A percentile compares a stretch with the other conserved stretches of the same genome.
Conservation (phyloP, 768 basidiomycete genomes). For the Boletus rubroflammeus region DNA sequence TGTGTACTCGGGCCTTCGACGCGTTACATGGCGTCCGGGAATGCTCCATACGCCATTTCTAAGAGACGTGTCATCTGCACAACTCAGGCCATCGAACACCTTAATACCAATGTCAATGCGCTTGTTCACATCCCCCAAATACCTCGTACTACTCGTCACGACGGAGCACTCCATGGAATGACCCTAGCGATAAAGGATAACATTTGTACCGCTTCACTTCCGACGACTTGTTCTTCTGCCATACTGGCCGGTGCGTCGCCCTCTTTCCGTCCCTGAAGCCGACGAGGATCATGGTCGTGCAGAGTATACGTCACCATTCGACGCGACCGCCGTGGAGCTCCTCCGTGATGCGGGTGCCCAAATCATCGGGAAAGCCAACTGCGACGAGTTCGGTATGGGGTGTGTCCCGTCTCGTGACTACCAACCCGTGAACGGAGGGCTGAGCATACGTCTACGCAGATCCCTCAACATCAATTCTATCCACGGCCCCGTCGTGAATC, state of each 20-base stretch:
- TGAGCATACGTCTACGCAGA: slow-evolving; percentile 32
- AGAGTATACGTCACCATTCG: slow-evolving; percentile 80
- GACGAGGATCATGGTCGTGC: neutral
- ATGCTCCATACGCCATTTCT: neutral
- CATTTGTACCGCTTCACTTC: slow-evolving; percentile 64
- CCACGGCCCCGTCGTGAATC: slow-evolving; percentile 81
- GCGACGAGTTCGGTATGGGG: slow-evolving; percentile 99
- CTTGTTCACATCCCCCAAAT: slow-evolving; percentile 37
- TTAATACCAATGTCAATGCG: slow-evolving; percentile 51
- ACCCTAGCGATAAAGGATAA: slow-evolving; percentile 82
- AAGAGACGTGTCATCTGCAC: slow-evolving; percentile 10
- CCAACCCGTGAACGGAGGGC: neutral
- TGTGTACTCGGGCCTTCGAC: neutral
- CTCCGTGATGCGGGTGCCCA: slow-evolving; percentile 60
- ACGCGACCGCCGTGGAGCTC: slow-evolving; percentile 76
- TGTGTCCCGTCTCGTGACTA: slow-evolving; percentile 33
- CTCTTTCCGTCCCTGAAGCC: neutral
- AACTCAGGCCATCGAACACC: neutral
- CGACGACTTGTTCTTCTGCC: slow-evolving; percentile 74
- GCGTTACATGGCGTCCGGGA: neutral
- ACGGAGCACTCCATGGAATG: slow-evolving; percentile 37
- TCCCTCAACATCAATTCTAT: slow-evolving; percentile 74
- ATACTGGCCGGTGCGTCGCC: slow-evolving; percentile 58
- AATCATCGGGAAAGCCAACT: slow-evolving; percentile 87
- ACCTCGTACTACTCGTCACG: neutral